Percentiles rank a stretch among this genome's conserved stretches.
These are phyloP conservation scores for Flaveria linearis DNA, from an alignment of 129 eudicot genomes.

Conservation along the genomic window DNA sequence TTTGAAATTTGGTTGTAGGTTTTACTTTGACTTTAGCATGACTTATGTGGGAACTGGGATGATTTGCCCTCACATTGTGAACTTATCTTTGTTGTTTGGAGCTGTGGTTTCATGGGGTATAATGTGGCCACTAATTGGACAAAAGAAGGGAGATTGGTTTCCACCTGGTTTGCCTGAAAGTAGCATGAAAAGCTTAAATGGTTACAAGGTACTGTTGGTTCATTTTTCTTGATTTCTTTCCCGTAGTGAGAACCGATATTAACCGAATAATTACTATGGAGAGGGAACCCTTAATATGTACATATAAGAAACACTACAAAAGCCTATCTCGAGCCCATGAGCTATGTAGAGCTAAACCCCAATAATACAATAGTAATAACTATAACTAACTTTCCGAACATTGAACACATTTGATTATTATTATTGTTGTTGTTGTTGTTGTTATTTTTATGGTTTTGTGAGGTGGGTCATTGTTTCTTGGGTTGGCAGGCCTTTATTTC, in stretches of 20 bases:
- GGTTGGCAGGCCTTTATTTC: conserved; percentile 70
- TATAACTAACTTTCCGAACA: neutral
- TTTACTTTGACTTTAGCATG: conserved; percentile 63
- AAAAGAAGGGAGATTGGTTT: conserved; percentile 61
- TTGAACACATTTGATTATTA: conserved; percentile 10
- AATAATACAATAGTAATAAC: neutral
- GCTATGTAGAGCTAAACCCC: neutral
- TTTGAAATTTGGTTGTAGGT: conserved; percentile 28
- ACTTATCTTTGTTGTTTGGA: conserved; percentile 55
- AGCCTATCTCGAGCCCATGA: neutral
- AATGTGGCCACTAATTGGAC: conserved; percentile 60
- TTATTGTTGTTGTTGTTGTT: neutral
- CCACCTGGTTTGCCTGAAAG: conserved; percentile 36
- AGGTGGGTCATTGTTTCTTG: conserved; percentile 26
- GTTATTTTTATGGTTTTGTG: neutral
- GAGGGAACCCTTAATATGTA: neutral
- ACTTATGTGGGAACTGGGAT: conserved; percentile 70
- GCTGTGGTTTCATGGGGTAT: conserved; percentile 69
- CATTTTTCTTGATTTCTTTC: neutral
- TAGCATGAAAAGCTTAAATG: conserved; percentile 64
- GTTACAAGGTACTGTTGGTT: conserved; percentile 54
- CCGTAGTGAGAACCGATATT: too few relatives aligned
- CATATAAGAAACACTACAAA: neutral
- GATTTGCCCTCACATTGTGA: conserved; percentile 65
- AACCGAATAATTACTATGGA: neutral